These are phyloP conservation scores for Termitomyces sp. DNA, from an alignment of 768 basidiomycete genomes.

Conservation along the genomic window DNA sequence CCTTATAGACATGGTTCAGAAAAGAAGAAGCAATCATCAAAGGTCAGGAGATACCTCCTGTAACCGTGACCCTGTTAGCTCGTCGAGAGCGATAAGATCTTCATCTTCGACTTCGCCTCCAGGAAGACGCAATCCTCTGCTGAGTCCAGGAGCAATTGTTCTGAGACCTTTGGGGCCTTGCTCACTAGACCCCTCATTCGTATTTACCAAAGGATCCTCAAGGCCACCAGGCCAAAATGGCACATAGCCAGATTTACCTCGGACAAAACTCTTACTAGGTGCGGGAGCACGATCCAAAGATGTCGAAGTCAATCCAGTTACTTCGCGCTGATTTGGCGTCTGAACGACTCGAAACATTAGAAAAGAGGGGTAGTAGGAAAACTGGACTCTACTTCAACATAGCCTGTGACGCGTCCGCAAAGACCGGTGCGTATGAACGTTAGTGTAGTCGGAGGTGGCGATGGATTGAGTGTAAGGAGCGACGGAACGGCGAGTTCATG, in stretches of 20 bases:
- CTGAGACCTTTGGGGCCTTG: slow-evolving; percentile 45
- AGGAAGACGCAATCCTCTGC: slow-evolving; percentile 69
- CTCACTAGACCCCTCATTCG: slow-evolving; percentile 23
- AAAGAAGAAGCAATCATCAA: neutral
- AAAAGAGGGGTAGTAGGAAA: neutral
- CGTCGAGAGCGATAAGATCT: slow-evolving; percentile 30
- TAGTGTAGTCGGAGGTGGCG: slow-evolving; percentile 69
- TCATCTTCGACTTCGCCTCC: slow-evolving; percentile 44
- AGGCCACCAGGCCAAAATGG: slow-evolving; percentile 96
- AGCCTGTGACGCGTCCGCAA: slow-evolving; percentile 76
- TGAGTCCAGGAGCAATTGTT: slow-evolving; percentile 79
- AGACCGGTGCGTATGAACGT: slow-evolving; percentile 74
- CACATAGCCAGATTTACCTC: slow-evolving; percentile 89
- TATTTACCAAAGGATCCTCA: slow-evolving; percentile 50
- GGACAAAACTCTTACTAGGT: slow-evolving; percentile 74
- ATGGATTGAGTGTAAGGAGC: slow-evolving; percentile 59
- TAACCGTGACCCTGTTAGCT: slow-evolving; percentile 4
- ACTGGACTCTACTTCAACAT: slow-evolving; percentile 59
- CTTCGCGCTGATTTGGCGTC: slow-evolving; percentile 49
- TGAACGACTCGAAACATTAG: slow-evolving; percentile 21
- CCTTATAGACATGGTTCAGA: neutral
- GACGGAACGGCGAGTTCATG: slow-evolving; percentile 54
- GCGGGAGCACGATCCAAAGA: slow-evolving; percentile 83
- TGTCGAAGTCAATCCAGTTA: slow-evolving; percentile 78
- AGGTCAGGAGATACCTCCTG: slow-evolving; percentile 12